These are phyloP conservation scores for Pichia sp. DNA, from an alignment of 1,139 yeast genomes.

Conservation along the genomic window DNA sequence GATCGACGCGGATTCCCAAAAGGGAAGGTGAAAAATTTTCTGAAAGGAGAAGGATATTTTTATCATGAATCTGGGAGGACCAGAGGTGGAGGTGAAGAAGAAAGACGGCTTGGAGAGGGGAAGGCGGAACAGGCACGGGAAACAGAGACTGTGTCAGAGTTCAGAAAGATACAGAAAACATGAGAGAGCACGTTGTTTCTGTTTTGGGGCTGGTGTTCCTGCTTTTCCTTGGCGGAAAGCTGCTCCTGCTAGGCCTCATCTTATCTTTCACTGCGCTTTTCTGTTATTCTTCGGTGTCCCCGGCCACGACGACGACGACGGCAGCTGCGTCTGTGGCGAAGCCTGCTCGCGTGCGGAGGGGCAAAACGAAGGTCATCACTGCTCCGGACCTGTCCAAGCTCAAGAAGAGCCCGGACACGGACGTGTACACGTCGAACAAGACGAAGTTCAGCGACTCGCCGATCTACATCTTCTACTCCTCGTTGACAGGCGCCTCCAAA, in stretches of 20 bases:
- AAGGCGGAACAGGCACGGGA: background rate
- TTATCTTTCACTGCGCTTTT: slow-evolving; percentile 7
- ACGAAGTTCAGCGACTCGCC: slow-evolving; percentile 42
- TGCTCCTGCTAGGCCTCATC: slow-evolving; percentile 4
- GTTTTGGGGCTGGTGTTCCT: slow-evolving; percentile 3
- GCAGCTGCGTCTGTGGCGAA: too few relatives aligned
- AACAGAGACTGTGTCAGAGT: background rate
- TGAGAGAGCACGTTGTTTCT: slow-evolving; percentile 10
- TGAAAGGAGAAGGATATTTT: background rate
- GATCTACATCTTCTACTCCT: slow-evolving; percentile 70
- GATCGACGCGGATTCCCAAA: background rate
- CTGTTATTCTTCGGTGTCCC: slow-evolving; percentile 7
- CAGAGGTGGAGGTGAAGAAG: background rate
- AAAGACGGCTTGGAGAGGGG: background rate
- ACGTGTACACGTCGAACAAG: slow-evolving; percentile 33
- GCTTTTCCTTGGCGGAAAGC: slow-evolving; percentile 10
- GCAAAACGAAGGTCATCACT: slow-evolving; percentile 11
- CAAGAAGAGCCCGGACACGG: slow-evolving; percentile 5
- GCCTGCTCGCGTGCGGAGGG: background rate
- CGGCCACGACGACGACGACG: background rate
- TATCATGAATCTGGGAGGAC: background rate
- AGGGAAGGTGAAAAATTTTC: background rate
- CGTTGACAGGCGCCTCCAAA: slow-evolving; percentile 78
- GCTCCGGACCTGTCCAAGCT: slow-evolving; percentile 10
- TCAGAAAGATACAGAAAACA: background rate